Evolutionary conservation across 305 asterid genomes (phyloP).

Genomic region (Fraxinus sp.): DNA sequence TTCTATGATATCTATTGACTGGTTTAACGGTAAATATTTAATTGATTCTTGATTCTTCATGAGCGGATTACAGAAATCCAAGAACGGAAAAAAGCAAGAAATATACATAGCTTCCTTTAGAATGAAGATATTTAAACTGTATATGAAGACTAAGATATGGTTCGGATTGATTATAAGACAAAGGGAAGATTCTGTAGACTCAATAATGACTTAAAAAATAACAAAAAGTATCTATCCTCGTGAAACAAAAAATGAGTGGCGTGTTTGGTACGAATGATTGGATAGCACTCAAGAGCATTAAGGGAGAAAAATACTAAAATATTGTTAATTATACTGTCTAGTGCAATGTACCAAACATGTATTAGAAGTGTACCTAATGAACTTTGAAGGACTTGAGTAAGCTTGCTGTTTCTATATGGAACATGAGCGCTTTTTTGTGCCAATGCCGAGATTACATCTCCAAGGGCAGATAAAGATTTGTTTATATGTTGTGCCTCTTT

Average conservation of each 20-base stretch:
- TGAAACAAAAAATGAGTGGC: neutral
- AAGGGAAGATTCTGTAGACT: neutral
- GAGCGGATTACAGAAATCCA: neutral
- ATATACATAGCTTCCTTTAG: neutral
- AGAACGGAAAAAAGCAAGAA: neutral
- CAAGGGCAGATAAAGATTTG: constrained; percentile 75
- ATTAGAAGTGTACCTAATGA: constrained; percentile 53
- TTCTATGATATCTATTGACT: neutral
- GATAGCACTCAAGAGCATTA: neutral
- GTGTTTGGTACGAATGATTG: neutral
- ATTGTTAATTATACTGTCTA: neutral
- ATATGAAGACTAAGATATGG: neutral
- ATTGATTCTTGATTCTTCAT: neutral
- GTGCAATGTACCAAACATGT: neutral
- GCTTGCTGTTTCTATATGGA: constrained; percentile 85
- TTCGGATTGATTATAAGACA: neutral
- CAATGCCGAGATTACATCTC: constrained; percentile 80
- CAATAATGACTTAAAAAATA: neutral
- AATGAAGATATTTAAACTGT: neutral
- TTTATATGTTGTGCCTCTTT: constrained; percentile 85
- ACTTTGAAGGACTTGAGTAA: constrained; percentile 83
- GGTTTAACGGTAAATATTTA: neutral
- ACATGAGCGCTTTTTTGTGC: constrained; percentile 70
- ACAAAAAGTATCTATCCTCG: neutral
- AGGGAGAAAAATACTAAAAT: neutral